Evolutionary conservation across 2,329 filamentous ascomycete species (phyloP).

Genomic region (Xylariaceae sp.): DNA sequence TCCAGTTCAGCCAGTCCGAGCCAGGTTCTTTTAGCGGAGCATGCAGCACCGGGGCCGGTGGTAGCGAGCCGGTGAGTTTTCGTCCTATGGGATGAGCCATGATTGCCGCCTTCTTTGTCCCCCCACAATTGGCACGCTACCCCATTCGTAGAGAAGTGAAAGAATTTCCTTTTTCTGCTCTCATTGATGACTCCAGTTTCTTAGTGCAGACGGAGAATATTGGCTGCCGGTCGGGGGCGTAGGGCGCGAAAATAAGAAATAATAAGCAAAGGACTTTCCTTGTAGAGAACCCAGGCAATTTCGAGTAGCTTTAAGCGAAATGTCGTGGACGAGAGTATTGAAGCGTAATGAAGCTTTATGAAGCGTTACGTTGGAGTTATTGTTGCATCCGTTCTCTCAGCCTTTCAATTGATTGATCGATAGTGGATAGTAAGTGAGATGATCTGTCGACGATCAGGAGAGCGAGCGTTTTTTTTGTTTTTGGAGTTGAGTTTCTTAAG

Average conservation of each 20-base stretch:
- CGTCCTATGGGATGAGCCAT: conserved; percentile 23
- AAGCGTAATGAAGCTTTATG: conserved; percentile 5
- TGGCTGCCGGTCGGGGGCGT: conserved; percentile 20
- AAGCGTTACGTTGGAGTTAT: conserved; percentile 22
- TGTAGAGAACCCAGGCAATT: conserved; percentile 15
- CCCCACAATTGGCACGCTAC: background rate
- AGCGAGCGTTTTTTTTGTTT: background rate
- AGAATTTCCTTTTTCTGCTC: conserved; percentile 17
- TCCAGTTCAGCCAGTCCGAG: no score
- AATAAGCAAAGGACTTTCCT: background rate
- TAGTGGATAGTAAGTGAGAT: conserved; percentile 11
- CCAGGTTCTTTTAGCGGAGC: conserved; percentile 20
- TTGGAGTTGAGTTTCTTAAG: background rate
- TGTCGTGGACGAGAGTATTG: conserved; percentile 16
- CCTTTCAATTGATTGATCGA: conserved; percentile 1
- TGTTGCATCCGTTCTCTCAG: conserved; percentile 19
- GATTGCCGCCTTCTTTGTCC: conserved; percentile 10
- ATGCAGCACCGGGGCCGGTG: conserved; percentile 23
- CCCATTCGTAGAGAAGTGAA: background rate
- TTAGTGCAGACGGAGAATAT: conserved; percentile 28
- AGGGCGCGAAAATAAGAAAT: conserved; percentile 9
- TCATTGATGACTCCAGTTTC: conserved; percentile 10
- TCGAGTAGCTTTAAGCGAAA: conserved; percentile 24
- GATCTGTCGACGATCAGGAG: conserved; percentile 20
- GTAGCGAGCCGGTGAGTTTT: conserved; percentile 28